Evolutionary conservation across 208 protist species (phyloP).

Genomic region (Leishmania gerbilli): DNA sequence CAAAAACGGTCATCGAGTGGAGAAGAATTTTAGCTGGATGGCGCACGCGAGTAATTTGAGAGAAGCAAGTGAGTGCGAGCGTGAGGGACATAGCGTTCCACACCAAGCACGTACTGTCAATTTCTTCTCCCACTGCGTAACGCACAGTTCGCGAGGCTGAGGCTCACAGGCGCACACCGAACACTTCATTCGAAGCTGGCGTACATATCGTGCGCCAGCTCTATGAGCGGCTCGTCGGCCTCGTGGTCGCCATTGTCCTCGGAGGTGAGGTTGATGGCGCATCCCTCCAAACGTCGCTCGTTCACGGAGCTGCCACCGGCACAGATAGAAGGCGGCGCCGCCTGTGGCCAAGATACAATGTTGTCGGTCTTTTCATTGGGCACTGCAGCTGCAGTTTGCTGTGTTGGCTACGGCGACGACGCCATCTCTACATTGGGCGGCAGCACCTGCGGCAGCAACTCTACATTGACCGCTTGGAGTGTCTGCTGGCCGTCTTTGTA

Average conservation of each 20-base stretch:
- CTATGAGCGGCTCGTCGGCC: conserved; percentile 15
- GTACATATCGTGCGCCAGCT: conserved; percentile 15
- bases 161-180: no score
- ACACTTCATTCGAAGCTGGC: background rate
- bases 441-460: conserved; percentile 34
- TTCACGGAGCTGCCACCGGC: background rate
- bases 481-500: conserved; percentile 46
- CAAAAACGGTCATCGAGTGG: background rate
- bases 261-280: background rate
- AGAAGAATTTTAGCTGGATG: background rate
- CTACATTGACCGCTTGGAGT: conserved; percentile 55
- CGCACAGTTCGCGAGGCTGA: background rate
- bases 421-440: conserved; percentile 3
- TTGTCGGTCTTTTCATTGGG: background rate
- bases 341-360: background rate
- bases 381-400: background rate
- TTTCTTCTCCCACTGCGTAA: background rate
- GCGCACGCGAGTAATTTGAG: background rate
- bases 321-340: background rate
- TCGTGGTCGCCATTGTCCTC: background rate
- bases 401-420: background rate
- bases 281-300: background rate
- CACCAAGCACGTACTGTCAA: background rate
- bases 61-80: background rate
- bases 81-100: background rate